A percentile compares a stretch with the other conserved stretches of the same genome.
Conservation (phyloP, 257 asterid genomes). For the Petrea volubilis region DNA sequence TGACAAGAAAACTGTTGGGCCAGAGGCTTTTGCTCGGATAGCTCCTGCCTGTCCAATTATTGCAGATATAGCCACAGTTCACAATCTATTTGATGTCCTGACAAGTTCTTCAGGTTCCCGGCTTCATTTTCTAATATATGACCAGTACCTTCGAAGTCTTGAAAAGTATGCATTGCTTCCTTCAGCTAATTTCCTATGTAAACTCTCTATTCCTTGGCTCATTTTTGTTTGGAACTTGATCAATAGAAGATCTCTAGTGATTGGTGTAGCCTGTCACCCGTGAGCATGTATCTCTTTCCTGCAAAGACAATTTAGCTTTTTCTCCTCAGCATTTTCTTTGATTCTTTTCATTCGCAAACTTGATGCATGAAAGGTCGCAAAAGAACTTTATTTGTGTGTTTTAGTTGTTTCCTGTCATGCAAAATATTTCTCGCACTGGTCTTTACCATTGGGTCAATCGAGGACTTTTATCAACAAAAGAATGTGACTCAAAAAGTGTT, state of each 20-base stretch:
- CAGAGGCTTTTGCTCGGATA: conserved; percentile 88
- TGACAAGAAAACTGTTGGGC: conserved; percentile 81
- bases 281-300: conserved; percentile 9
- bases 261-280: not conserved
- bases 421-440: conserved; percentile 5
- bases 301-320: not conserved
- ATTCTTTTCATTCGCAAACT: not conserved
- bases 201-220: not conserved
- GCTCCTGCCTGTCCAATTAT: conserved; percentile 81
- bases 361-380: conserved; percentile 6
- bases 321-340: not conserved
- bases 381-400: not conserved
- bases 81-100: conserved; percentile 83
- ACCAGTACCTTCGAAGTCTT: conserved; percentile 83
- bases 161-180: conserved; percentile 69
- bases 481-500: not conserved
- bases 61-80: conserved; percentile 80
- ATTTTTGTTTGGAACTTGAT: conserved; percentile 8
- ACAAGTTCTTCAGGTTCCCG: conserved; percentile 67
- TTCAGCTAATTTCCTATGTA: conserved; percentile 23
- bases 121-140: conserved; percentile 81
- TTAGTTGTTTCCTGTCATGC: not conserved
- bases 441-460: not conserved
- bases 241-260: conserved; percentile 19
- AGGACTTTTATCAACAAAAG: conserved; percentile 9